Percentiles rank a stretch among this genome's conserved stretches.
Conservation (phyloP, 768 basidiomycete species). For the Pleurotus salmoneostramineus region DNA sequence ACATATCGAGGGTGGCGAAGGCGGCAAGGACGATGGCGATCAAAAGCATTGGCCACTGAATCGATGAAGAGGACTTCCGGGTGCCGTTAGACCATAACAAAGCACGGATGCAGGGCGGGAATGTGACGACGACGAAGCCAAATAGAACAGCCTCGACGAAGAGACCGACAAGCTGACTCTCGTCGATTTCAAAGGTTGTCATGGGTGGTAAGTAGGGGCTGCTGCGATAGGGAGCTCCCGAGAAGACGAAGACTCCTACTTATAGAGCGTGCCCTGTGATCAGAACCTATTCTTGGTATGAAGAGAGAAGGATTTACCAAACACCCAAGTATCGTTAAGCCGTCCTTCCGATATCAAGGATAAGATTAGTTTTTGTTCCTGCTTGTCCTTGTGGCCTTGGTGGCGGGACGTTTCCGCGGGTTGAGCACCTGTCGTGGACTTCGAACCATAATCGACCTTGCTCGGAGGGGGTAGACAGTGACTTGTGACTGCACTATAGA, state of each 20-base stretch:
- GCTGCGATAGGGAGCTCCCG: too few relatives aligned
- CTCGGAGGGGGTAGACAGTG: too few relatives aligned
- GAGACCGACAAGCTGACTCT: neutral
- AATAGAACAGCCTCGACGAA: neutral
- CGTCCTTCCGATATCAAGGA: neutral
- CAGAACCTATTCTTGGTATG: too few relatives aligned
- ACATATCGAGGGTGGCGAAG: constrained; percentile 11
- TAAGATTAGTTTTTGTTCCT: neutral
- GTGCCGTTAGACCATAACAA: neutral
- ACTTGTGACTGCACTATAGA: neutral
- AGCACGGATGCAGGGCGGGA: neutral
- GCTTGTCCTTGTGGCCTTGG: too few relatives aligned
- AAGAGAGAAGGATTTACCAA: neutral
- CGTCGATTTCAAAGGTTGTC: neutral
- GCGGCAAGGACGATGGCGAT: constrained; percentile 7
- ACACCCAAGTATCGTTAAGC: too few relatives aligned
- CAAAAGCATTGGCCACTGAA: constrained; percentile 10
- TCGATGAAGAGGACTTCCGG: neutral
- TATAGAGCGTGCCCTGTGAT: too few relatives aligned
- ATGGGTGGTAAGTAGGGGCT: neutral
- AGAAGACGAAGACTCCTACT: too few relatives aligned
- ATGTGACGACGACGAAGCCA: neutral
- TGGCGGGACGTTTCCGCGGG: neutral
- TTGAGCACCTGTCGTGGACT: neutral
- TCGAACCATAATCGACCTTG: neutral